Evolutionary conservation across 169 alveolate species (phyloP), one percentile per base, ranked within the genome.

Genomic region (Cardiosporidium cionae): DNA sequence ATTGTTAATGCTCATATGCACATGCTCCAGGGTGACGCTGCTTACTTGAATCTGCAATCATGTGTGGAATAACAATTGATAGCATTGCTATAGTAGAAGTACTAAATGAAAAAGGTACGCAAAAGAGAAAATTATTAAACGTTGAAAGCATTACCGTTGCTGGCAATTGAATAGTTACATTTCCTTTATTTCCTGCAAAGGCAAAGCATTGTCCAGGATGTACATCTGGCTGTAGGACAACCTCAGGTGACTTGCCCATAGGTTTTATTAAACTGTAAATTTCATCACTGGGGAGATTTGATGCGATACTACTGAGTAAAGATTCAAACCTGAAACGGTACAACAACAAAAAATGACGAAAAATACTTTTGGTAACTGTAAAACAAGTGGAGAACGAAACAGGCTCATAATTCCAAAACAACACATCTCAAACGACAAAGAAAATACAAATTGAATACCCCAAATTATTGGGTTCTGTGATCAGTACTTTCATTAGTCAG

Each of bases 131-230:
- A 33, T 33, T 33, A 22, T 3, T 36, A 36, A 52, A 52, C 31
- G n/a, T 2, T 22, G n/a, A 34, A 29, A 2, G 36, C 72, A 44
- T 3, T 9, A 72, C 79, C 1, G 82, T 67, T 28, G 82, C 52
- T 6, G 82, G 82, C 0, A 75, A 29, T 3, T 32, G 7, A 16
- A 75, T 66, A n/a, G 82, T 31, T 0, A 75, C 52, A 6, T 27
- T 25, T 0, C 82, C 82, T 34, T 22, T 3, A 27, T 3, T 25
- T 27, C 82, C 82, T 25, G n/a, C 23, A 23, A 75, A 75, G 4
- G 82, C 76, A 52, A 37, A 75, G 65, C 82, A 75, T 27, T 65
- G 64, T 3, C 82, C 82, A 0, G 82, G 73, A 4, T 65, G 70
- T 35, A 66, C 3, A 3, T 67, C 82, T 0, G 82, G 82, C 63